Conservation (phyloP, 2,329 filamentous ascomycete genomes). For the Ophiostoma pallidulum region DNA sequence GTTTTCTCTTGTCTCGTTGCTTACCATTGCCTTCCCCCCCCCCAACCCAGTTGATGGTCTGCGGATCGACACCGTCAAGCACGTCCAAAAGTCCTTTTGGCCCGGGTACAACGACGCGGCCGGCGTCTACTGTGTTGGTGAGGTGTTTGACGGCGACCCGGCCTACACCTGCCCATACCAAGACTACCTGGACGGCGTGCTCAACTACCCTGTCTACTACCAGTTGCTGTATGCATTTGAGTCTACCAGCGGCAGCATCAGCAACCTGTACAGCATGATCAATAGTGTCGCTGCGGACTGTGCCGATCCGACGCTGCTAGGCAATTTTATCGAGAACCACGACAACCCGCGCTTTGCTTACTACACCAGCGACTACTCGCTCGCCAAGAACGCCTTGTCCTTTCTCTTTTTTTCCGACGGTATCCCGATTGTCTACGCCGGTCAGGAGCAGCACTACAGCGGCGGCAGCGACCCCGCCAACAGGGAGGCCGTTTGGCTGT, state of each 20-base stretch:
- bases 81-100: constrained; percentile 52
- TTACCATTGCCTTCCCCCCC: no score
- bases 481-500: constrained; percentile 51
- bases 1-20: no score
- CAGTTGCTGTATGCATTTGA: constrained; percentile 30
- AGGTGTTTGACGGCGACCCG: constrained; percentile 47
- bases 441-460: constrained; percentile 52
- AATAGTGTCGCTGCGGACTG: constrained; percentile 27
- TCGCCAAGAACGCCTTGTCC: constrained; percentile 51
- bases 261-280: constrained; percentile 31
- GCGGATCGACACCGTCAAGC: constrained; percentile 53
- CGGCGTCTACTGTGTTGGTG: constrained; percentile 51
- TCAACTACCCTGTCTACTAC: constrained; percentile 47
- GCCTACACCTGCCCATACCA: constrained; percentile 44
- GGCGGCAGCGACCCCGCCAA: constrained; percentile 39
- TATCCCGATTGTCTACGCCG: constrained; percentile 56
- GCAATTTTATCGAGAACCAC: constrained; percentile 50
- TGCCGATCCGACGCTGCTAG: constrained; percentile 36
- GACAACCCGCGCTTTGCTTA: constrained; percentile 46
- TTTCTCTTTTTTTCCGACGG: constrained; percentile 33
- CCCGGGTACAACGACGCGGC: constrained; percentile 41
- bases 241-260: constrained; percentile 26
- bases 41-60: constrained; percentile 46
- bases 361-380: constrained; percentile 40
- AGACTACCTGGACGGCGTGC: constrained; percentile 42